Percentiles rank a stretch among this genome's conserved stretches.
Evolutionary conservation across 805 yeast species (phyloP).

Genomic region (Candida sonorensis): DNA sequence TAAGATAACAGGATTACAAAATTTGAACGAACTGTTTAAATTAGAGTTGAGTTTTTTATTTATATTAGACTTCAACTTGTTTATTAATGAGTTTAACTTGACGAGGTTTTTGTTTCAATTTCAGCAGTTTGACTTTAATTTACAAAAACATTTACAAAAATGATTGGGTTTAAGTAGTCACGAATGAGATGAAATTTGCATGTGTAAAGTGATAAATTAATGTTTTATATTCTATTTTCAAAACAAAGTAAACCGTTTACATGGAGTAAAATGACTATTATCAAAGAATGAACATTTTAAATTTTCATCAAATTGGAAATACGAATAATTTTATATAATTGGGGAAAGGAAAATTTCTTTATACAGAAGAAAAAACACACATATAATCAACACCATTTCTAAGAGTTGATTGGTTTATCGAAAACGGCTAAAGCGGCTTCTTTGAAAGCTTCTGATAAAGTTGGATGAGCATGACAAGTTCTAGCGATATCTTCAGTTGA

Average conservation of each 20-base stretch:
- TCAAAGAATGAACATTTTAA: too few relatives aligned
- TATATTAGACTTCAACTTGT: constrained; percentile 33
- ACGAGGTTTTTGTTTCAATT: constrained; percentile 28
- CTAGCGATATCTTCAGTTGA: constrained; percentile 96
- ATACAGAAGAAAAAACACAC: too few relatives aligned
- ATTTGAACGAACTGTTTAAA: constrained; percentile 30
- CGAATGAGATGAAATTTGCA: too few relatives aligned
- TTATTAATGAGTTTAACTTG: constrained; percentile 30
- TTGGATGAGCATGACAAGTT: constrained; percentile 98
- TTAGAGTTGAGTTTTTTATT: constrained; percentile 36
- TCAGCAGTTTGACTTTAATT: constrained; percentile 16
- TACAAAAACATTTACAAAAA: constrained; percentile 2
- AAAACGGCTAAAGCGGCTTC: constrained; percentile 94
- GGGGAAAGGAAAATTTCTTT: too few relatives aligned
- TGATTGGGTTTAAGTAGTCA: not conserved
- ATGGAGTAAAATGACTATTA: too few relatives aligned
- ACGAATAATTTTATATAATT: too few relatives aligned
- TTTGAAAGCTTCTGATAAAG: constrained; percentile 94
- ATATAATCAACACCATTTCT: constrained; percentile 23
- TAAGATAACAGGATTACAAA: constrained; percentile 37
- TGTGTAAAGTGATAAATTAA: too few relatives aligned
- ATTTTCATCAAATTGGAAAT: too few relatives aligned
- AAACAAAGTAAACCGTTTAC: too few relatives aligned
- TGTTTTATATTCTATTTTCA: too few relatives aligned
- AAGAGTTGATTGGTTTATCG: constrained; percentile 86